Evolutionary conservation across 805 yeast species (phyloP).

Genomic region (Lachancea meyersii): DNA sequence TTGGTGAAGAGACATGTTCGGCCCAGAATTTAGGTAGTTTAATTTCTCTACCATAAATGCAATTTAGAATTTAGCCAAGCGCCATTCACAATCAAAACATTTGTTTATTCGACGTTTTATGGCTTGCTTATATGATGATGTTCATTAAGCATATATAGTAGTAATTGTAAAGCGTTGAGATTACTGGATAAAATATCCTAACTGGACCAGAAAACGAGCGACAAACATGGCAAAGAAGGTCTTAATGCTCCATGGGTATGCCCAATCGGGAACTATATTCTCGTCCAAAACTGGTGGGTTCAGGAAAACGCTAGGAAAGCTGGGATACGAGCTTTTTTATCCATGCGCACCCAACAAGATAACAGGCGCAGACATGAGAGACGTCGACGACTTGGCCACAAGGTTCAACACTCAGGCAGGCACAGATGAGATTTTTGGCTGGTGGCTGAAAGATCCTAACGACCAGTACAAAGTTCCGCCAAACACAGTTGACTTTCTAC

Average conservation of each 20-base stretch:
- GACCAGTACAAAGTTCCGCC: constrained; percentile 29
- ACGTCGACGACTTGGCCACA: constrained; percentile 29
- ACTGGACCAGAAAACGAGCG: neutral
- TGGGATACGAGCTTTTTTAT: constrained; percentile 63
- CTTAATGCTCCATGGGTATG: constrained; percentile 83
- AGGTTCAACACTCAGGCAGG: constrained; percentile 28
- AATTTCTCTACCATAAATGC: no score
- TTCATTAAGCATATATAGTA: no score
- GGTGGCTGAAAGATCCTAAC: constrained; percentile 56
- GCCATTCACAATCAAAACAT: no score
- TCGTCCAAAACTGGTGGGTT: constrained; percentile 81
- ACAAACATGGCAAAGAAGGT: constrained; percentile 39
- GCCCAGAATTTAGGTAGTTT: no score
- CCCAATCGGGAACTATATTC: constrained; percentile 76
- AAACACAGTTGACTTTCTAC: constrained; percentile 38
- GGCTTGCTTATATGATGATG: no score
- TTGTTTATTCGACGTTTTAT: no score
- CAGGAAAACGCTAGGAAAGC: constrained; percentile 54
- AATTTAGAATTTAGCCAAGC: no score
- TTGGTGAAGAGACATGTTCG: no score
- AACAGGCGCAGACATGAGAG: constrained; percentile 46
- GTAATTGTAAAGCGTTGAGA: neutral
- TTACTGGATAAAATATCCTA: neutral
- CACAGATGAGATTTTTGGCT: constrained; percentile 40
- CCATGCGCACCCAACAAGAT: constrained; percentile 69